These are phyloP conservation scores for sunflower (Helianthus annuus) DNA, from an alignment of 129 eudicot species.

Conservation along the genomic window HanXRQr2.0-SUNRISE NC_035444.2:9506461-9506960, in stretches of 20 bases:
- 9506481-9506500: constrained; percentile 31
- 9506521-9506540: constrained; percentile 22
- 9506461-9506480: constrained; percentile 27
- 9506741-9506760: not conserved
- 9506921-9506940: constrained; percentile 10
- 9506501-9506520: constrained; percentile 33
- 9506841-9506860: constrained; percentile 17
- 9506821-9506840: constrained; percentile 14
- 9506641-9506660: constrained; percentile 15
- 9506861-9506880: constrained; percentile 7
- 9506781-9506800: constrained; percentile 16
- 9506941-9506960: not conserved
- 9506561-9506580: not conserved
- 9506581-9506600: constrained; percentile 20
- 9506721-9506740: constrained; percentile 13
- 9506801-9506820: constrained; percentile 17
- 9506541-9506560: constrained; percentile 8
- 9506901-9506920: not conserved
- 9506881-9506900: constrained; percentile 19
- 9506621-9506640: constrained; percentile 20
- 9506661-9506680: constrained; percentile 10
- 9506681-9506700: constrained; percentile 5
- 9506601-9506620: constrained; percentile 24
- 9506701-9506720: constrained; percentile 12
- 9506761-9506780: constrained; percentile 25